Evolutionary conservation across 768 basidiomycete genomes (phyloP).

Genomic region (Lanmaoa rubissima): DNA sequence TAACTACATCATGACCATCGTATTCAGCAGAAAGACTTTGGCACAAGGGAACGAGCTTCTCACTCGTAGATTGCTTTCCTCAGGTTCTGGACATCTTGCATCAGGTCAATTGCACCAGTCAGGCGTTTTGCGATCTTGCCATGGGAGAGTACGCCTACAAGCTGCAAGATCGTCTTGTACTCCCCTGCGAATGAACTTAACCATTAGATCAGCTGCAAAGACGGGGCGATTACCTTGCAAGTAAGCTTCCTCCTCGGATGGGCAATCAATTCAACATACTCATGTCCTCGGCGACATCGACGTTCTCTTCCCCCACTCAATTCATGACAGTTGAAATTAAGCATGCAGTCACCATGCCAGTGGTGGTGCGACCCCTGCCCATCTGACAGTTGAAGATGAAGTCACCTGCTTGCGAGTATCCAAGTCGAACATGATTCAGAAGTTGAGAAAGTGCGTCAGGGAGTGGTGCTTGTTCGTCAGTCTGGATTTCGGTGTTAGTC

Average conservation of each 20-base stretch:
- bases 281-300: slow-evolving; percentile 37
- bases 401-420: slow-evolving; percentile 61
- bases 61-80: slow-evolving; percentile 95
- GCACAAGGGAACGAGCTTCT: slow-evolving; percentile 28
- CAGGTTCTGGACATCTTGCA: slow-evolving; percentile 97
- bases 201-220: background rate
- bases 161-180: slow-evolving; percentile 94
- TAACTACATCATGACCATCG: slow-evolving; percentile 50
- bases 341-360: slow-evolving; percentile 91
- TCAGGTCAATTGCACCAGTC: slow-evolving; percentile 85
- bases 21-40: background rate
- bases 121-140: slow-evolving; percentile 92
- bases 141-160: slow-evolving; percentile 87
- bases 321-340: slow-evolving; percentile 74
- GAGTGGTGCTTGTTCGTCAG: slow-evolving; percentile 95
- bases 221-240: slow-evolving; percentile 58
- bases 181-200: slow-evolving; percentile 58
- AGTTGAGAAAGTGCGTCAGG: slow-evolving; percentile 83
- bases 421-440: slow-evolving; percentile 65
- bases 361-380: slow-evolving; percentile 90
- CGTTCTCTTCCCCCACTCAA: slow-evolving; percentile 50
- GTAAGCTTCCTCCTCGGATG: slow-evolving; percentile 86
- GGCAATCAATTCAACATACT: slow-evolving; percentile 63
- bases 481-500: slow-evolving; percentile 47
- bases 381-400: slow-evolving; percentile 98